Evolutionary conservation across 805 yeast species (phyloP), one percentile per base, ranked within the genome.

Genomic region (Saccharomycopsis synnaedendra): DNA sequence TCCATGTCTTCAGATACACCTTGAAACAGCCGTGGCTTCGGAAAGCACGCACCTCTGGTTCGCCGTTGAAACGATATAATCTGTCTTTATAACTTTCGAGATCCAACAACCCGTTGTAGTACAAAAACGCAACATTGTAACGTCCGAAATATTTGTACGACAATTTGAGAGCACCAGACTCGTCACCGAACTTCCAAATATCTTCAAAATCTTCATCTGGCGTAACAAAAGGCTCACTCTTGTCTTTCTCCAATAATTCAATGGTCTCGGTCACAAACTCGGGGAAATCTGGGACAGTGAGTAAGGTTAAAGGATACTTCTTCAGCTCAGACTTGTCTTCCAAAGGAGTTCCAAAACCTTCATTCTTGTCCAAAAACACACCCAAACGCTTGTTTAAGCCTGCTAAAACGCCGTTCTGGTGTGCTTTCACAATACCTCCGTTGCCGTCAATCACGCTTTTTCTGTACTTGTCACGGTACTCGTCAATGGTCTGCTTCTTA

Each of bases 351-450:
- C 75, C 73, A 65, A 70, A 90, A 32, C 97, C 97, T 68, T 90
- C 97, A 47, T 90, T 95, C 7, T 66, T 64, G n/a, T 74, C 74
- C 53, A 90, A 74, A 9, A 62, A 62, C 30, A 80, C 66, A 34
- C 93, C 93, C 51, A 81, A 74, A 10, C 64, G 62, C 53, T 70
- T 70, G 53, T 63, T 66, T 55, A 87, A 70, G 42, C 63, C 67
- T 33, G 72, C 74, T 55, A 89, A 78, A 44, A 80, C 60, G 27
- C 96, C 96, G 31, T 74, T 68, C 60, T 76, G 77, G 61, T 78
- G 82, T 6, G 96, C 95, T 58, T 76, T 74, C 45, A 87, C 75
- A 57, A 85, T 69, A 29, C 87, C 85, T 50, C 95, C 96, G 55
- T 70, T 75, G 57, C 75, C 70, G 55, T 78, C 74, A 60, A 84